Percentiles rank a stretch among this genome's conserved stretches.
phyloP scores from a whole-genome alignment of 2,329 filamentous ascomycete species.

The Colletotrichum gloeosporioides region DNA sequence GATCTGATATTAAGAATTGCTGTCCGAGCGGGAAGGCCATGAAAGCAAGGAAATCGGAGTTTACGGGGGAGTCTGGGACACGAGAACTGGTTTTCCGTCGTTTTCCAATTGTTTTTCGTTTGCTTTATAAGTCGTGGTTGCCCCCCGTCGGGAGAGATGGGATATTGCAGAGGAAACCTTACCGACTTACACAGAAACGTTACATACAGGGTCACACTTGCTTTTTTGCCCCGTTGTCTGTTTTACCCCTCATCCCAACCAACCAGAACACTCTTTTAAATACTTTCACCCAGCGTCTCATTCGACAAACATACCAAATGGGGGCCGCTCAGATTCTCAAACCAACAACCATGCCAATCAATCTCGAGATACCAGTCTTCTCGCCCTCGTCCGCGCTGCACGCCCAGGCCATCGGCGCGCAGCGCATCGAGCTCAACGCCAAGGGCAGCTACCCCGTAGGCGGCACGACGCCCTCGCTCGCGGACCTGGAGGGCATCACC shows the following conservation, averaged over 20 bases:
- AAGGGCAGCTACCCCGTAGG: conserved; percentile 54
- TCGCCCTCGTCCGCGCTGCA: conserved; percentile 42
- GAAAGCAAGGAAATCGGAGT: background rate
- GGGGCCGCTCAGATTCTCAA: background rate
- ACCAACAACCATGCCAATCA: conserved; percentile 22
- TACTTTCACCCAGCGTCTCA: background rate
- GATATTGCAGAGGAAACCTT: background rate
- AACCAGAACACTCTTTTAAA: background rate
- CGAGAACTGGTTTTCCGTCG: background rate
- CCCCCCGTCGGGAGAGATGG: background rate
- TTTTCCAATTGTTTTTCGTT: background rate
- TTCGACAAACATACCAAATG: background rate
- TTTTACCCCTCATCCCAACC: background rate
- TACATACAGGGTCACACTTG: background rate
- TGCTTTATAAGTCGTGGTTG: background rate
- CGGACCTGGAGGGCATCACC: conserved; percentile 37
- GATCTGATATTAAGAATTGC: background rate
- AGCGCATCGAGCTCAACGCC: conserved; percentile 60
- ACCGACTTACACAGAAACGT: background rate
- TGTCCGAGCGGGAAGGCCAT: background rate
- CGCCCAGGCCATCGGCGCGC: conserved; percentile 48
- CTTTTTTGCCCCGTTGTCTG: background rate
- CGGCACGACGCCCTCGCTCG: conserved; percentile 54
- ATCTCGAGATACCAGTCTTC: conserved; percentile 62
- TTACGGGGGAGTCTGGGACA: background rate